Conservation (phyloP, 1,284 basidiomycete species). For the Tausonia pullulans region DNA sequence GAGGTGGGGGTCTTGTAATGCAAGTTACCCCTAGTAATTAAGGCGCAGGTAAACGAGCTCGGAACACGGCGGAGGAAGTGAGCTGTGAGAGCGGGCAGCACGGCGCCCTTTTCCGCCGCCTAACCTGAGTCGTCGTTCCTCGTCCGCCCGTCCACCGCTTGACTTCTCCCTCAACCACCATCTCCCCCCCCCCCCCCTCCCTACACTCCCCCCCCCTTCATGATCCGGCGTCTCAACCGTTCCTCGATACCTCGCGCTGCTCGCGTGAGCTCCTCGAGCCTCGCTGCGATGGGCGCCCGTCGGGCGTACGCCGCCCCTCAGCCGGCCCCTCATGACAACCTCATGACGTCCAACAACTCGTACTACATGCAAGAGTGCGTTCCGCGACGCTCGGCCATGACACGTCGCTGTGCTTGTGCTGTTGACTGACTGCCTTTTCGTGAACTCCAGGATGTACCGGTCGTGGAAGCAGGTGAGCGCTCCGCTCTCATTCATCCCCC, state of each 20-base stretch:
- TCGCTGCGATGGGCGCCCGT: not conserved
- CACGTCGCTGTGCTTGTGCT: not conserved
- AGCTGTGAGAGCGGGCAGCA: not conserved
- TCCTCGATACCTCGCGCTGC: slow-evolving; percentile 1
- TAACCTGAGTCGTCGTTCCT: not conserved
- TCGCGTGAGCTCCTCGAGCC: not conserved
- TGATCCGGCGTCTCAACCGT: slow-evolving; percentile 13
- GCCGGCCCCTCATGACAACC: slow-evolving; percentile 41
- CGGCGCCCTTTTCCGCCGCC: not conserved
- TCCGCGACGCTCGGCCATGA: too few species aligned
- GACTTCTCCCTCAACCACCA: not conserved
- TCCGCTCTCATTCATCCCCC: not conserved
- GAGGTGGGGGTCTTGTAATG: not conserved
- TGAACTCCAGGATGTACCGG: slow-evolving; percentile 58
- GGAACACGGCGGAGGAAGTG: not conserved
- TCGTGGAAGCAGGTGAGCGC: slow-evolving; percentile 51
- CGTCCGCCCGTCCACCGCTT: not conserved
- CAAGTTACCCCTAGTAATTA: not conserved
- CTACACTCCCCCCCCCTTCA: not conserved
- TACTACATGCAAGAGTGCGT: slow-evolving; percentile 81
- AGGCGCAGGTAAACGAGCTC: not conserved
- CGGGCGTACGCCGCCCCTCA: slow-evolving; percentile 20
- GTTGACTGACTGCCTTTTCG: not conserved
- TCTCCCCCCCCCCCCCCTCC: not conserved
- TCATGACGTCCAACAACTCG: slow-evolving; percentile 82